phyloP scores from a whole-genome alignment of 139 green algal species.

The Spirogloea muscicola region DNA sequence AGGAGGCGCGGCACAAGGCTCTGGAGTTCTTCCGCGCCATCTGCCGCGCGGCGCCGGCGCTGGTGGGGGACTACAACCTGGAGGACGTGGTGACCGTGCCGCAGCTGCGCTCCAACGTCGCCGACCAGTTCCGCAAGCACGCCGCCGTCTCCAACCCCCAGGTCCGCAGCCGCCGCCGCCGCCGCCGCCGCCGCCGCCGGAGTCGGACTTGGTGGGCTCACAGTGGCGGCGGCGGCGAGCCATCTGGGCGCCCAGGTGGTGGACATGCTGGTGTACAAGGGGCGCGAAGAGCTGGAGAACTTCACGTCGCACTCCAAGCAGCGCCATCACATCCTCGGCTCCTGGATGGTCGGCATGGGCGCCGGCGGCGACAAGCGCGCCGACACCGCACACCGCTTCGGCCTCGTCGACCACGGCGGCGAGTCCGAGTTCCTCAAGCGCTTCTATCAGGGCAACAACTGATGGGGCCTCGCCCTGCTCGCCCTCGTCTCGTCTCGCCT shows the following conservation, averaged over 20 bases:
- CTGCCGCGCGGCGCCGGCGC: slow-evolving; percentile 33
- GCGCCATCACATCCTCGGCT: slow-evolving; percentile 40
- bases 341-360: slow-evolving; percentile 25
- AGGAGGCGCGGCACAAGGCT: neutral
- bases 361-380: too few relatives aligned
- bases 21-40: slow-evolving; percentile 35
- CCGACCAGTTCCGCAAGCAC: slow-evolving; percentile 47
- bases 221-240: too few relatives aligned
- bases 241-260: slow-evolving; percentile 47
- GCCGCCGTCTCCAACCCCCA: slow-evolving; percentile 37
- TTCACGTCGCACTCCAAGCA: slow-evolving; percentile 44
- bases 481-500: too few relatives aligned
- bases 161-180: too few relatives aligned
- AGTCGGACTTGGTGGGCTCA: too few relatives aligned
- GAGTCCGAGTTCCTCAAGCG: slow-evolving; percentile 31
- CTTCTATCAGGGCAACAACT: slow-evolving; percentile 45
- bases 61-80: slow-evolving; percentile 46
- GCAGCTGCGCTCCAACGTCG: slow-evolving; percentile 38
- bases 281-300: slow-evolving; percentile 44
- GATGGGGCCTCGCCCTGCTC: too few relatives aligned
- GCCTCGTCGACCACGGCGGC: slow-evolving; percentile 1
- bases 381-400: slow-evolving; percentile 5
- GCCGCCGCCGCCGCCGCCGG: too few relatives aligned
- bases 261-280: slow-evolving; percentile 49
- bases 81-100: slow-evolving; percentile 39